Evolutionary conservation across 345 rosid species (phyloP), one percentile per base, ranked within the genome.

Genomic region (Euphorbia peplus): DNA sequence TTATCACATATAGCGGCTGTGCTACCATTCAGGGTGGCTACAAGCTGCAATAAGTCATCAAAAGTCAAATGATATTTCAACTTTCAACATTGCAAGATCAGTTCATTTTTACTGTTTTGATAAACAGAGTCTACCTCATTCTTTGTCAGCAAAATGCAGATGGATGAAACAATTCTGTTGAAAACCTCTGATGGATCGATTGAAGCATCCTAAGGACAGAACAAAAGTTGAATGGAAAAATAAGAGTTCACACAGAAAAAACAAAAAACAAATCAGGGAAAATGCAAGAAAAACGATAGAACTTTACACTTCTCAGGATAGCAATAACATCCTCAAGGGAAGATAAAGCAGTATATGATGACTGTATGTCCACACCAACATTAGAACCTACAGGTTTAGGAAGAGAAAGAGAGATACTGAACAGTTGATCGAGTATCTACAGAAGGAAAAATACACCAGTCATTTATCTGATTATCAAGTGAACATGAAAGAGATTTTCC

Each of bases 111-210:
- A 52, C 64, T 24, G 15, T 69, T 52, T 76, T 18, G 50, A 58
- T 75, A 46, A 30, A 70, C 51, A 64, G 76, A 74, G 28, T 73
- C 47, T 80, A 91, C 98, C 98, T 93, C 98, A 30, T 86, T 86
- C 79, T 78, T 86, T 13, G 85, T 84, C 76, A 93, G 73, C 63
- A 91, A 86, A 68, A 76, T 73, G 83, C 95, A 88, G 58, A 85
- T 74, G 66, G 97, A 93, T 44, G 90, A 84, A 71, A 91, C 90
- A 69, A 93, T 87, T 84, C 98, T 83, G 82, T 93, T 91, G 66
- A 89, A 93, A 83, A 93, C 95, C 80, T 93, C 96, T 18, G 98
- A 93, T 48, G 97, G 98, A 78, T 93, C 98, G 69, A 93, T 93
- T 55, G 98, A 93, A 75, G 97, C 90, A 84, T 93, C 97, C 98